These are phyloP conservation scores for Mortierella sp. DNA, from an alignment of 371 early-diverging fungal genomes.

Conservation along the genomic window DNA sequence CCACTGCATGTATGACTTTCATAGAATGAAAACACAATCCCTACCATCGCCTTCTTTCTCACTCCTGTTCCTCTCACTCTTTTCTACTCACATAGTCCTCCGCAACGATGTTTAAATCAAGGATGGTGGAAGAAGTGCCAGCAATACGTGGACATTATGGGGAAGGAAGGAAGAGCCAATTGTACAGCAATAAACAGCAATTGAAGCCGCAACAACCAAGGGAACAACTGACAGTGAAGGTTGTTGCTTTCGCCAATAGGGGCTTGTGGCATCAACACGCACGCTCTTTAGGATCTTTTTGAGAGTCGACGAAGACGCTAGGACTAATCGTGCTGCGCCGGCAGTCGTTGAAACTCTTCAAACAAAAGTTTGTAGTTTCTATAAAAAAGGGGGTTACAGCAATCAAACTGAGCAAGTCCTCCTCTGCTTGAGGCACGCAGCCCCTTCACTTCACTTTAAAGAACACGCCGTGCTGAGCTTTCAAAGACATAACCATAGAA, in stretches of 20 bases:
- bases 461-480: no score
- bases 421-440: no score
- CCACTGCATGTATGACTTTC: background rate
- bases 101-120: conserved; percentile 46
- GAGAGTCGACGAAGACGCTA: no score
- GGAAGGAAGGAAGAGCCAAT: background rate
- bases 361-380: no score
- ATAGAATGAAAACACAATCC: background rate
- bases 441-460: no score
- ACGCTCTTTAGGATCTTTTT: no score
- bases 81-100: conserved; percentile 25
- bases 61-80: background rate
- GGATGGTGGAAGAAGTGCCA: background rate
- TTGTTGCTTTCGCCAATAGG: no score
- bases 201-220: background rate
- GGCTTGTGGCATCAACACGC: no score
- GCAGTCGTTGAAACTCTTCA: no score
- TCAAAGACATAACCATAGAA: background rate
- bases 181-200: background rate
- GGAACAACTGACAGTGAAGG: background rate
- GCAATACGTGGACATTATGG: background rate
- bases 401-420: no score
- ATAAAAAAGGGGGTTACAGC: no score
- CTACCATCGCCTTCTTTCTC: background rate
- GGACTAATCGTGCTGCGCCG: no score